phyloP scores from a whole-genome alignment of 257 asterid genomes.

The Orobanche coerulescens region DNA sequence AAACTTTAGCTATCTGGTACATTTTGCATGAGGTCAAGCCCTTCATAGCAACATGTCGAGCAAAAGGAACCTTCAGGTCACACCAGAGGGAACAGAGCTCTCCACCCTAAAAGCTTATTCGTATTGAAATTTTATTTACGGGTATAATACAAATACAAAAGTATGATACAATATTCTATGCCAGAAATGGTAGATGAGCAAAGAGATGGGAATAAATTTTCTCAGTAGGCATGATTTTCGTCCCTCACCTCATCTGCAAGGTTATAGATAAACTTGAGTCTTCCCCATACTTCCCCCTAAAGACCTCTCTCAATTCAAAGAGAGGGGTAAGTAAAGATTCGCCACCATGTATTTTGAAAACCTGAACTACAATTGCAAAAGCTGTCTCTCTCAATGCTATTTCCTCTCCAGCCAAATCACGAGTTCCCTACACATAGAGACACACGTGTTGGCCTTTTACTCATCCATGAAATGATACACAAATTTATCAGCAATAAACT shows the following conservation, averaged over 20 bases:
- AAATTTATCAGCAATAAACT: neutral
- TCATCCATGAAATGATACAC: no score
- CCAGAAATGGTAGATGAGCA: no score
- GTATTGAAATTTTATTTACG: neutral
- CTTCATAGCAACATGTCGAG: slow-evolving; percentile 88
- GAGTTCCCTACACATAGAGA: slow-evolving; percentile 98
- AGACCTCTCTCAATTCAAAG: slow-evolving; percentile 90
- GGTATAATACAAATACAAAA: no score
- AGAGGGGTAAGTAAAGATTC: slow-evolving; percentile 83
- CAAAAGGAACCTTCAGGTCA: slow-evolving; percentile 93
- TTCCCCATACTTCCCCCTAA: slow-evolving; percentile 96
- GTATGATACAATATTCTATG: no score
- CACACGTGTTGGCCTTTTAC: no score
- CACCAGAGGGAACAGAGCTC: slow-evolving; percentile 95
- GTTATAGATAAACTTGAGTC: slow-evolving; percentile 95
- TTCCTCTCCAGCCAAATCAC: slow-evolving; percentile 89
- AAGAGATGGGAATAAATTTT: no score
- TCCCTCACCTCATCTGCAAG: slow-evolving; percentile 93
- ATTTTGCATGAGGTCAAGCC: no score
- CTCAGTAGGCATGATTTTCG: no score
- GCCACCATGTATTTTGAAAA: slow-evolving; percentile 93
- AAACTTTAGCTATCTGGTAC: no score
- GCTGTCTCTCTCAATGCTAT: slow-evolving; percentile 82
- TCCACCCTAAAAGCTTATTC: slow-evolving; percentile 84
- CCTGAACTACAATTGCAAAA: slow-evolving; percentile 56